Percentiles rank a stretch among this genome's conserved stretches.
Evolutionary conservation across 306 rosid genomes (phyloP).

Genomic region (Quillaja saponaria): DNA sequence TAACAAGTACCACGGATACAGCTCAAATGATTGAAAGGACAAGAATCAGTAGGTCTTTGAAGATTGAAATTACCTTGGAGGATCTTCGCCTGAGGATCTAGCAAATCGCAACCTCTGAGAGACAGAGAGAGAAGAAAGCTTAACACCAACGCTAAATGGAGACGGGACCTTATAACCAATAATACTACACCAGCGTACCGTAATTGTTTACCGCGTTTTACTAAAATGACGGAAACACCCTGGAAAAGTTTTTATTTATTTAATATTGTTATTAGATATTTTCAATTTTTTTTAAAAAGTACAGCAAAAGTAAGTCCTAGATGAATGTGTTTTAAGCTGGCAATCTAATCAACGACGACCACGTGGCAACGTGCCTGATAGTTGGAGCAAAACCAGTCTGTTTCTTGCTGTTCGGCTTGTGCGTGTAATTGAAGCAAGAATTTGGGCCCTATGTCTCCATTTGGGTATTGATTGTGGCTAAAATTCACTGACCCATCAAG

Average conservation of each 20-base stretch:
- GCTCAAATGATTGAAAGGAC: neutral
- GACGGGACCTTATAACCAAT: too few relatives aligned
- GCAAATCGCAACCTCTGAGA: neutral
- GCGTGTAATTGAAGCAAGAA: too few relatives aligned
- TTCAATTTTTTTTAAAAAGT: too few relatives aligned
- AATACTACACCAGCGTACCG: slow-evolving; percentile 20
- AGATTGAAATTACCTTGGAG: slow-evolving; percentile 48
- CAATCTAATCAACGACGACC: too few relatives aligned
- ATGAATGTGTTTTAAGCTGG: too few relatives aligned
- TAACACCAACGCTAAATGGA: slow-evolving; percentile 43
- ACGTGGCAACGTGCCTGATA: neutral
- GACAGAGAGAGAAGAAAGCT: slow-evolving; percentile 31
- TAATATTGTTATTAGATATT: too few relatives aligned
- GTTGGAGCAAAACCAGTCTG: neutral
- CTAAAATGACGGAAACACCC: slow-evolving; percentile 35
- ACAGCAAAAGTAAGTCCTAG: too few relatives aligned
- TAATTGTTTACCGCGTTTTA: neutral
- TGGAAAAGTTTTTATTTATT: neutral
- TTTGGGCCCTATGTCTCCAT: too few relatives aligned
- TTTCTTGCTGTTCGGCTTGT: too few relatives aligned
- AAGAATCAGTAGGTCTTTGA: slow-evolving; percentile 33
- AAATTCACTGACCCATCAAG: too few relatives aligned
- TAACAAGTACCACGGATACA: neutral
- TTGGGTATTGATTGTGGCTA: too few relatives aligned
- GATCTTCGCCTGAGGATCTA: slow-evolving; percentile 49